Base-by-base conservation (phyloP, 768 basidiomycete genomes). In the Calocybe gangraenosa region DNA sequence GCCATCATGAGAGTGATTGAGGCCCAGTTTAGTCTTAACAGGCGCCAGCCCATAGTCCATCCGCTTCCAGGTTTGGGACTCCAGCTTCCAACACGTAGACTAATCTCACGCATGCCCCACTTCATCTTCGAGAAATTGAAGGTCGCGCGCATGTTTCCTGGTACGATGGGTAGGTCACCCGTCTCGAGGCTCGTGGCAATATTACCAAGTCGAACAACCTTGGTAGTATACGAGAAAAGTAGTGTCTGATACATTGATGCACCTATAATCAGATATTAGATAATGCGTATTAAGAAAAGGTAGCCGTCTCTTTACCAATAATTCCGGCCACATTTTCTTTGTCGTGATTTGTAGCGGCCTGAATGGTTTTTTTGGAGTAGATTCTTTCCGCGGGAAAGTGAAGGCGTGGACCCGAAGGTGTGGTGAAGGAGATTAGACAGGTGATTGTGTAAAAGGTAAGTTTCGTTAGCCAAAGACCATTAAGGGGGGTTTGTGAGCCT, bases 161-260 rank as follows among this genome's bases (percentile, higher is more conserved):
- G 79, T 7, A 93, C 76, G 43, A 94, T 81, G 4, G 92, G 93
- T 22, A 96, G 69, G 59, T 96, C 92, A 48, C 82, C 90, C 17
- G 92, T 89, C 53, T 95, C 88, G 37, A 95, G 75, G 47, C 78
- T 84, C 45, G 77, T 73, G 1, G 84, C 72, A 2, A 70, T 72
- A 63, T 90, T 81, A 2, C 91, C 92, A 33, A 92, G 80, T 78
- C 82, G 81, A 44, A 94, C 80, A 11, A 96, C 88, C 49, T 85
- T 82, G 1, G 91, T 93, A 30, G 87, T 90, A 61, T 92, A 93
- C 13, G 81, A 81, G 64, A 96, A 96, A n/a, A 92, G 65, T 4
- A 96, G 63, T 40, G 69, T 66, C 45, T 76, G 78, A 71, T 75
- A 79, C 0, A 75, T 66, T 3, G 82, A 83, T 18, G 80, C 72